These are phyloP conservation scores for Cladorrhinum sp. DNA, from an alignment of 2,329 filamentous ascomycete species.

Conservation along the genomic window DNA sequence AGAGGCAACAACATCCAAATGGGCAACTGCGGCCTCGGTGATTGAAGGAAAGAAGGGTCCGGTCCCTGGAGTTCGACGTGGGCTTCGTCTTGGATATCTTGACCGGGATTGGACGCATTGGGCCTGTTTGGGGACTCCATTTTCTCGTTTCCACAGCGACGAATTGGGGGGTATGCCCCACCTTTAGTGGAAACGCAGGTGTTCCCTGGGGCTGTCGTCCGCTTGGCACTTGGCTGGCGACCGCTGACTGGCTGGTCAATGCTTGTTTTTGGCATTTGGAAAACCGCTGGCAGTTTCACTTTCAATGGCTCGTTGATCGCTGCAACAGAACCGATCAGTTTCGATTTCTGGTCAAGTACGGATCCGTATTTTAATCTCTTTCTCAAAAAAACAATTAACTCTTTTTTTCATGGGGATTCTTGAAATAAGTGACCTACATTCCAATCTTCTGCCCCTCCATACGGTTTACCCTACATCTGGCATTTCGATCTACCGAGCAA, in stretches of 20 bases:
- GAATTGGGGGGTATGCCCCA: not conserved
- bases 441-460: too few relatives aligned
- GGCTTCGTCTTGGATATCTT: not conserved
- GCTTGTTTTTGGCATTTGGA: not conserved
- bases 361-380: too few relatives aligned
- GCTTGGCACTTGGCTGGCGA: not conserved
- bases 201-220: not conserved
- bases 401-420: too few relatives aligned
- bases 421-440: too few relatives aligned
- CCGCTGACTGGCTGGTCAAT: not conserved
- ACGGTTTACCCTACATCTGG: too few relatives aligned
- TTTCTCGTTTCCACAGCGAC: constrained; percentile 8
- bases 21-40: not conserved
- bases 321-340: not conserved
- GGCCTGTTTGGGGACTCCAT: constrained; percentile 5
- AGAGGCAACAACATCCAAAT: not conserved
- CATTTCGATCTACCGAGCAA: too few relatives aligned
- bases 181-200: not conserved
- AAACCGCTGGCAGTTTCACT: not conserved
- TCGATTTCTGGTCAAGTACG: not conserved
- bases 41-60: not conserved
- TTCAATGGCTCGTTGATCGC: not conserved
- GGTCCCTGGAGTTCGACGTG: not conserved
- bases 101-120: constrained; percentile 8
- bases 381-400: too few relatives aligned